Conservation (phyloP, 768 basidiomycete genomes). For the Suillus placidus region DNA sequence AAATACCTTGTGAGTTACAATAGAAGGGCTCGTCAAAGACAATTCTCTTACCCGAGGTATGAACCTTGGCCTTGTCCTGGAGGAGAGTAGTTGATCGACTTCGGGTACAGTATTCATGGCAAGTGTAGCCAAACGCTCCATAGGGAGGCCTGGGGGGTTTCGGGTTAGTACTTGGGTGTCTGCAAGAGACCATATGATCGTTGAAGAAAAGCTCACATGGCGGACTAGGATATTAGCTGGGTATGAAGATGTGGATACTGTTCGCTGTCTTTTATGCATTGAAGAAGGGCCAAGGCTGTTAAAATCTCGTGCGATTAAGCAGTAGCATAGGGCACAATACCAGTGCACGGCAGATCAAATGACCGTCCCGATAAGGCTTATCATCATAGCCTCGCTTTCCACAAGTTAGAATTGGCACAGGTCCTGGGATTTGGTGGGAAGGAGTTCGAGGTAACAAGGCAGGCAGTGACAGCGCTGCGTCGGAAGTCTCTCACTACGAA, state of each 20-base stretch:
- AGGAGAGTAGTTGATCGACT: not conserved
- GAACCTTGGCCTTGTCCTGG: not conserved
- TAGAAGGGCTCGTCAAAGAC: not conserved
- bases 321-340: not conserved
- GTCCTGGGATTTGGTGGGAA: not conserved
- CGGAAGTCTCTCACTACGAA: not conserved
- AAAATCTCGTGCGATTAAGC: not conserved
- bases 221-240: rapidly evolving
- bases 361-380: not conserved
- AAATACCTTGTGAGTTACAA: not conserved
- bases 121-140: not conserved
- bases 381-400: constrained; percentile 12
- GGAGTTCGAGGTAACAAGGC: not conserved
- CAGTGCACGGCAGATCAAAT: not conserved
- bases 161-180: not conserved
- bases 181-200: not conserved
- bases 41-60: not conserved
- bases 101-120: not conserved
- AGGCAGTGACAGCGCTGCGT: not conserved
- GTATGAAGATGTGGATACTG: not conserved
- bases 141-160: not conserved
- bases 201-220: not conserved
- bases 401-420: not conserved
- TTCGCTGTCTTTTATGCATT: not conserved
- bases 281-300: not conserved